Evolutionary conservation across 1,284 basidiomycete species (phyloP).

Genomic region (Lignosus rhinocerotis): DNA sequence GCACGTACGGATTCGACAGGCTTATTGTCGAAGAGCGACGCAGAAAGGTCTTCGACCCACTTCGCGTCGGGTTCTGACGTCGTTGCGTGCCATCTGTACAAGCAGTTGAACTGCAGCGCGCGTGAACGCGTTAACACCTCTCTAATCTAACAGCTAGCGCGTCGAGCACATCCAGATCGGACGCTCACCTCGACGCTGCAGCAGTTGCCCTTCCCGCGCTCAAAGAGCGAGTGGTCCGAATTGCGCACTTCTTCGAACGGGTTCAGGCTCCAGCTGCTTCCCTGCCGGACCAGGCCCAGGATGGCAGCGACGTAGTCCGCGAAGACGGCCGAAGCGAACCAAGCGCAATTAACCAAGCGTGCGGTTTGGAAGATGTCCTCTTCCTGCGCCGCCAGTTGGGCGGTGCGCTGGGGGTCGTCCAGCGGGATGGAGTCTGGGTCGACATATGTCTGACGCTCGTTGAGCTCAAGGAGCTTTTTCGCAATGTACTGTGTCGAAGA

Average conservation of each 20-base stretch:
- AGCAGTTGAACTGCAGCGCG: slow-evolving; percentile 68
- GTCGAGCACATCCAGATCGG: background rate
- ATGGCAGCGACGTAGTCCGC: slow-evolving; percentile 79
- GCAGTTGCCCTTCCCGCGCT: slow-evolving; percentile 74
- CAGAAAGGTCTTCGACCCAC: slow-evolving; percentile 58
- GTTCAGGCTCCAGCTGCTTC: slow-evolving; percentile 69
- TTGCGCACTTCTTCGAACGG: slow-evolving; percentile 74
- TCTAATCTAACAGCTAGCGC: background rate
- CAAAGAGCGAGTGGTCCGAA: slow-evolving; percentile 61
- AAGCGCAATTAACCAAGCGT: slow-evolving; percentile 74
- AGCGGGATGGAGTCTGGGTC: slow-evolving; percentile 47
- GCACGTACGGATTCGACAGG: slow-evolving; percentile 42
- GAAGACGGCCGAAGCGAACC: slow-evolving; percentile 73
- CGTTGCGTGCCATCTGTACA: slow-evolving; percentile 84
- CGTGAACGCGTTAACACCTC: background rate
- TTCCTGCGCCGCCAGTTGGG: slow-evolving; percentile 59
- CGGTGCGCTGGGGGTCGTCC: slow-evolving; percentile 34
- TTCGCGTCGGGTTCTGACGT: slow-evolving; percentile 68
- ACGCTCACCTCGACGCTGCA: slow-evolving; percentile 70
- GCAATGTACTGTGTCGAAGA: slow-evolving; percentile 70
- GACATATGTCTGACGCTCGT: slow-evolving; percentile 63
- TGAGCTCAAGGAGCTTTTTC: slow-evolving; percentile 73
- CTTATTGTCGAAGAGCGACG: slow-evolving; percentile 54
- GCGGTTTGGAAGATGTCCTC: slow-evolving; percentile 83
- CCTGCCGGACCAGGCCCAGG: slow-evolving; percentile 68